Conservation (phyloP, 1,284 basidiomycete genomes). For the Coniferiporia sulphurascens region DNA sequence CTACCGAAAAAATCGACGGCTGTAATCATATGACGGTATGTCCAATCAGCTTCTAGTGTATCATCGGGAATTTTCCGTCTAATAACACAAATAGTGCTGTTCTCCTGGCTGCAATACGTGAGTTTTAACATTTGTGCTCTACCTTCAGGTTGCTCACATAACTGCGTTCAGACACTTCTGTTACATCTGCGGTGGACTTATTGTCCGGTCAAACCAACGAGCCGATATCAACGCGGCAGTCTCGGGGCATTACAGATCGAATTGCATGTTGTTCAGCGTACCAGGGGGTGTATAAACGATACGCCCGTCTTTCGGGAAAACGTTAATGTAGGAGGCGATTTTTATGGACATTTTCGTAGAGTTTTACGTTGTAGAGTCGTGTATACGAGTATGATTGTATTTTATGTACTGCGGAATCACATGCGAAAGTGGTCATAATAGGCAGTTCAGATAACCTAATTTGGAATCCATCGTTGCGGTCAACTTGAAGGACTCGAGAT, state of each 20-base stretch:
- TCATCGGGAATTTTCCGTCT: neutral
- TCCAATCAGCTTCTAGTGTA: neutral
- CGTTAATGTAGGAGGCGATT: too few species aligned
- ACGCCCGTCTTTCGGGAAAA: too few species aligned
- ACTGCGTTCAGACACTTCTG: constrained; percentile 47
- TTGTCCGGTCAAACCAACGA: constrained; percentile 5
- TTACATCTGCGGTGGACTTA: constrained; percentile 44
- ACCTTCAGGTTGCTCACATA: neutral
- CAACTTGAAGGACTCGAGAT: too few species aligned
- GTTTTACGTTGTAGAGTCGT: too few species aligned
- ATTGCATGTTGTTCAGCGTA: neutral
- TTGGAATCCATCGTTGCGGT: too few species aligned
- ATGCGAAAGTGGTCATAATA: too few species aligned
- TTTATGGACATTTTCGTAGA: too few species aligned
- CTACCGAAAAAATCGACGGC: constrained; percentile 49
- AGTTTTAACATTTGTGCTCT: constrained; percentile 18
- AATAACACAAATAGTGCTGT: constrained; percentile 37
- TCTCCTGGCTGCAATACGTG: constrained; percentile 56
- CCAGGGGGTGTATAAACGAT: neutral
- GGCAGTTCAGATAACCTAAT: too few species aligned
- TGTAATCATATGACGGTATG: constrained; percentile 65
- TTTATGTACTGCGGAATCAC: too few species aligned
- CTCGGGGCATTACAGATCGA: neutral
- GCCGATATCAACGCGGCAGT: neutral
- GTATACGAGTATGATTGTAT: too few species aligned